Evolutionary conservation across 2,329 filamentous ascomycete species (phyloP).

Genomic region (Xylaria sp.): DNA sequence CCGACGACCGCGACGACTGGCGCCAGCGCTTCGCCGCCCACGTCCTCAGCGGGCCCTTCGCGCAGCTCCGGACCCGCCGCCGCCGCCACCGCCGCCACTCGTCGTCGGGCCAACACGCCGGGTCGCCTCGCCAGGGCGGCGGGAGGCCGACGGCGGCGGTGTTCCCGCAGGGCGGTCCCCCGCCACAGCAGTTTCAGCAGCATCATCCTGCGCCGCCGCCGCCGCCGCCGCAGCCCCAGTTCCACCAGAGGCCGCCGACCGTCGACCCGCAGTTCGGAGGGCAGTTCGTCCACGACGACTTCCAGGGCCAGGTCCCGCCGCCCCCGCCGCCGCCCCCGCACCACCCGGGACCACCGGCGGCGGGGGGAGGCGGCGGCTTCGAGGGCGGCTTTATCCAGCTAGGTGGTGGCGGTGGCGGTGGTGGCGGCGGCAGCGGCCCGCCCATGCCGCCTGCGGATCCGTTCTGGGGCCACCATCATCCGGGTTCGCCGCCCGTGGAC

Average conservation of each 20-base stretch:
- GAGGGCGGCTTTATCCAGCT: conserved; percentile 35
- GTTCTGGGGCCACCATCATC: conserved; percentile 19
- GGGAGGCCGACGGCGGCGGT: conserved; percentile 5
- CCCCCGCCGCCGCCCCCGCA: conserved; percentile 16
- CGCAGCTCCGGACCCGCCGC: conserved; percentile 16
- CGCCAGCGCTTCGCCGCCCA: conserved; percentile 34
- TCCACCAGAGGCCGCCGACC: conserved; percentile 1
- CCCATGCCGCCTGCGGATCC: conserved; percentile 19
- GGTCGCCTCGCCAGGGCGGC: conserved; percentile 11
- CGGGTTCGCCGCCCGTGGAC: not conserved
- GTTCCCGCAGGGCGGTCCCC: conserved; percentile 3
- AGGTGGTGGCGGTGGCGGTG: conserved; percentile 10
- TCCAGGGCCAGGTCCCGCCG: conserved; percentile 8
- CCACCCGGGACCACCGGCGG: conserved; percentile 17
- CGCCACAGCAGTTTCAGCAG: conserved; percentile 13
- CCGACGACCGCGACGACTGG: conserved; percentile 28
- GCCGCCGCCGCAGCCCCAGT: not conserved
- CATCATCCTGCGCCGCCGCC: conserved; percentile 1
- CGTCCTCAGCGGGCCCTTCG: conserved; percentile 37
- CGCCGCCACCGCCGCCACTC: conserved; percentile 16
- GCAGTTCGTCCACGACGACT: conserved; percentile 6
- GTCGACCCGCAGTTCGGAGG: not conserved
- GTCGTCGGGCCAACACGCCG: conserved; percentile 10
- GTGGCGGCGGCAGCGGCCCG: conserved; percentile 8
- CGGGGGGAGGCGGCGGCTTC: conserved; percentile 30